Base-by-base conservation (phyloP, 1,139 yeast species). In the Kodamaea anthophila region DNA sequence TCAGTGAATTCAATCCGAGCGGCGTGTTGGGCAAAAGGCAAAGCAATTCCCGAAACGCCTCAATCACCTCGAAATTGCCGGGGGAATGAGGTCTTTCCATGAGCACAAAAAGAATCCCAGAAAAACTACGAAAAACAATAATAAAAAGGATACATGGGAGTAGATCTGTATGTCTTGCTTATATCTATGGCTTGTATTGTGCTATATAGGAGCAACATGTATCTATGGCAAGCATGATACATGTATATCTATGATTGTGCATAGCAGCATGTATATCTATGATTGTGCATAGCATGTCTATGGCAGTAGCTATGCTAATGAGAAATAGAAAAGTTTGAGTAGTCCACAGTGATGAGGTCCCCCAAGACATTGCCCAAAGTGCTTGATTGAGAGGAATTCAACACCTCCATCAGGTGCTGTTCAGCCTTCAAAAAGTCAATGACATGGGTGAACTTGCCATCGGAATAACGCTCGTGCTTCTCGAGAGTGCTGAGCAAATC, bases 381-480 rank as follows among this genome's bases (percentile, higher is more conserved):
- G 26, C 31, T 38, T 20, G 44, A 34, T 23, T 50, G 42, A 24
- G 47, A 55, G 22, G 53, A 39, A 9, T 16, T 6, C 15, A 24
- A 18, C 7, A 21, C 27, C 21, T 24, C 13, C 15, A 24, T 13
- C 5, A 16, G 21, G 4, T 18, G 9, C 9, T 24, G 21, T 42
- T 70, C 74, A 9, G 58, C 50, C 35, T 57, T 59, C 31, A 77
- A 55, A 35, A 65, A 65, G 13, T 71, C 73, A 29, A 68, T 51
- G 13, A 77, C 73, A 16, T 62, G 49, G 9, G 49, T 47, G 40
- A 79, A 69, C 41, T 67, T 64, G 16, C 71, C 77, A 24, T 60
- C 58, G 4, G 87, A 70, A 7, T 60, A 42, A 29, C 69, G 73
- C 54, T 85, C 77, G 47, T 84, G 84, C 31, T 61, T 58, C 28